A percentile compares a stretch with the other conserved stretches of the same genome.
Evolutionary conservation across 179 eudicot genomes (phyloP).

Genomic region (Pouteria campechiana): DNA sequence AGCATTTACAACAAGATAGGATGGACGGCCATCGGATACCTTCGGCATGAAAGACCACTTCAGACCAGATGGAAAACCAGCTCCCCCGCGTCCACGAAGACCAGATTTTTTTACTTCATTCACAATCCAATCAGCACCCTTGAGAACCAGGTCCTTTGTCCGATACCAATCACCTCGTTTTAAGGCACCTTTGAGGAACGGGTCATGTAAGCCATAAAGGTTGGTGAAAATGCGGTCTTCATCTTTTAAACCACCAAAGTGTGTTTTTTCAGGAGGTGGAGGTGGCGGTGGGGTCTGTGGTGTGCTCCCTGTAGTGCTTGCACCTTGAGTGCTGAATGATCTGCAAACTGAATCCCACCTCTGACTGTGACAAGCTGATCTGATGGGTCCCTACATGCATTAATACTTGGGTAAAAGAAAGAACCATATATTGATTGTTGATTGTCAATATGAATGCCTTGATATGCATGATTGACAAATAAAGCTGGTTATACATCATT

Average conservation of each 20-base stretch:
- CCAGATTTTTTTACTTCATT: constrained; percentile 93
- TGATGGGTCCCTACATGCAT: too few species aligned
- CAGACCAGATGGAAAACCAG: constrained; percentile 98
- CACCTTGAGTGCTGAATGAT: constrained; percentile 69
- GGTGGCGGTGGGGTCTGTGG: constrained; percentile 96
- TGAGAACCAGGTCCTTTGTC: constrained; percentile 80
- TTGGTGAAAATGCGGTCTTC: constrained; percentile 97
- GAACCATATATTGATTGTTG: too few species aligned
- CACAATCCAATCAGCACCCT: constrained; percentile 96
- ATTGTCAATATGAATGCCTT: too few species aligned
- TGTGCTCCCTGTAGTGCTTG: constrained; percentile 51
- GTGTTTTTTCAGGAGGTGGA: constrained; percentile 96
- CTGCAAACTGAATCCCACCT: constrained; percentile 30
- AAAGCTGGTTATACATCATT: too few species aligned
- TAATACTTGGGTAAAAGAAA: too few species aligned
- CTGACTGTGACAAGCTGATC: constrained; percentile 20
- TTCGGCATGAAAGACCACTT: constrained; percentile 99
- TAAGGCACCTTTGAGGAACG: constrained; percentile 94
- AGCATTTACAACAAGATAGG: constrained; percentile 95
- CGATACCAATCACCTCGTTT: constrained; percentile 96
- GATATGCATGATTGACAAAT: too few species aligned
- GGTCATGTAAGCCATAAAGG: constrained; percentile 77
- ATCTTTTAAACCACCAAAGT: constrained; percentile 92
- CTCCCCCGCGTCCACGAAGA: constrained; percentile 97
- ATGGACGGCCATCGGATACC: constrained; percentile 86